Evolutionary conservation across 2,329 filamentous ascomycete species (phyloP), one percentile per base, ranked within the genome.

Genomic region (Paecilomyces sp.): DNA sequence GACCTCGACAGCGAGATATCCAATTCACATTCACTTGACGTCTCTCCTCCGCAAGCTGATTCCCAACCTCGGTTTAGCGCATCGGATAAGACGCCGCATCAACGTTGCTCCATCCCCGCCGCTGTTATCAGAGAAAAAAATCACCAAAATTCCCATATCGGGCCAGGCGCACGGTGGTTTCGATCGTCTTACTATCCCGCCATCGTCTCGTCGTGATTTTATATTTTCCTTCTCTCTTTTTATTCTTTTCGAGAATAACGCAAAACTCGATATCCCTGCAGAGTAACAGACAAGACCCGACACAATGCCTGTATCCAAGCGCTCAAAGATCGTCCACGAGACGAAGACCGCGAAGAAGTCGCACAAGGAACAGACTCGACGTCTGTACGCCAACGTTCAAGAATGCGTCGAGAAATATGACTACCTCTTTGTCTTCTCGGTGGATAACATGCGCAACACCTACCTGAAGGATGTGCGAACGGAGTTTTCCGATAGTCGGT

Each of bases 371-470:
- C 80, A 87, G 62, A 92, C 92, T 76, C 85, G 92, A 72, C 88
- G 88, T 72, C 88, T 97, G 64, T 96, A 93, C 80, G 82, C 88
- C 77, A 91, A 90, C 76, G 89, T 99, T 65, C 91, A 92, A 76
- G 88, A 92, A 74, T 88, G 87, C 71, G 83, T 95, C 62, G 88
- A 92, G 72, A 81, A 90, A 71, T 96, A 93, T 82, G 85, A 92
- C 77, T 87, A 93, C 82, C 89, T 93, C 79, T 95, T 95, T 79
- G 90, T 97, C 73, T 96, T 99, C 76, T 85, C 85, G 70, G 88
- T 99, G 67, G 90, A 96, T 74, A 97, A 97, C 82, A 96, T 96
- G 91, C 91, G 94, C 75, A 99, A 99, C 81, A 95, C 88, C 68
- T 92, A 96, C 77, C 81, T 97, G 70, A 96, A 97, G 80, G 87